These are phyloP conservation scores for Fusarium sp. DNA, from an alignment of 2,329 filamentous ascomycete species.

Conservation along the genomic window DNA sequence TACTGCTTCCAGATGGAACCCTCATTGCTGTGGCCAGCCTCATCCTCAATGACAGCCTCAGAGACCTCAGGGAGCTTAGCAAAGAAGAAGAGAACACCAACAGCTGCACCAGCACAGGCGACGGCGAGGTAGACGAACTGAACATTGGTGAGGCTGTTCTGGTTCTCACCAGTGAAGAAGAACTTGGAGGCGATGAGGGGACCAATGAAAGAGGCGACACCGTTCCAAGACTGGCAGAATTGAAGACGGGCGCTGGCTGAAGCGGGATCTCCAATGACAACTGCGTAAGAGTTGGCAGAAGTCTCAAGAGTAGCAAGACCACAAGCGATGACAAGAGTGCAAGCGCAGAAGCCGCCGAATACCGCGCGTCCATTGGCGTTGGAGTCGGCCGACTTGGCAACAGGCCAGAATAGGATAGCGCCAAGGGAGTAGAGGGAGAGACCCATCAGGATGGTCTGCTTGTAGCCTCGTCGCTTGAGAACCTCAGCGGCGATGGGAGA, in stretches of 20 bases:
- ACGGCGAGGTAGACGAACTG: slow-evolving; percentile 83
- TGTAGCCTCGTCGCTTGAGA: slow-evolving; percentile 73
- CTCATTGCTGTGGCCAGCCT: slow-evolving; percentile 65
- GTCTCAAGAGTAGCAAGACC: slow-evolving; percentile 81
- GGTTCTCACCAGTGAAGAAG: slow-evolving; percentile 73
- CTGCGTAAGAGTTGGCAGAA: slow-evolving; percentile 74
- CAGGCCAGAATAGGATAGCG: slow-evolving; percentile 66
- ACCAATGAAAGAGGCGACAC: slow-evolving; percentile 77
- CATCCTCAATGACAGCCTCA: slow-evolving; percentile 53
- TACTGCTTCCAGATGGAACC: slow-evolving; percentile 78
- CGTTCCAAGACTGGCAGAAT: slow-evolving; percentile 81
- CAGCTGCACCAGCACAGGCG: slow-evolving; percentile 72
- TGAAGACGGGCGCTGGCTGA: slow-evolving; percentile 51
- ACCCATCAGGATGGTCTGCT: slow-evolving; percentile 75
- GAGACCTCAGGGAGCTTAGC: slow-evolving; percentile 79
- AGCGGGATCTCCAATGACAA: slow-evolving; percentile 64
- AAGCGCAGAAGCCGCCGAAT: slow-evolving; percentile 80
- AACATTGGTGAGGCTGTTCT: slow-evolving; percentile 71
- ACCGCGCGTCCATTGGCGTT: slow-evolving; percentile 41
- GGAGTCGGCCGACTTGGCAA: slow-evolving; percentile 61
- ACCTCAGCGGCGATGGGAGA: slow-evolving; percentile 68
- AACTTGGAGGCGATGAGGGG: slow-evolving; percentile 79
- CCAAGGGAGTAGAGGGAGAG: slow-evolving; percentile 74
- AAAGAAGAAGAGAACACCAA: slow-evolving; percentile 75
- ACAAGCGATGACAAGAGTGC: slow-evolving; percentile 78